Evolutionary conservation across 2,329 filamentous ascomycete genomes (phyloP), one percentile per base, ranked within the genome.

Genomic region (Fonsecaea pedrosoi): DNA sequence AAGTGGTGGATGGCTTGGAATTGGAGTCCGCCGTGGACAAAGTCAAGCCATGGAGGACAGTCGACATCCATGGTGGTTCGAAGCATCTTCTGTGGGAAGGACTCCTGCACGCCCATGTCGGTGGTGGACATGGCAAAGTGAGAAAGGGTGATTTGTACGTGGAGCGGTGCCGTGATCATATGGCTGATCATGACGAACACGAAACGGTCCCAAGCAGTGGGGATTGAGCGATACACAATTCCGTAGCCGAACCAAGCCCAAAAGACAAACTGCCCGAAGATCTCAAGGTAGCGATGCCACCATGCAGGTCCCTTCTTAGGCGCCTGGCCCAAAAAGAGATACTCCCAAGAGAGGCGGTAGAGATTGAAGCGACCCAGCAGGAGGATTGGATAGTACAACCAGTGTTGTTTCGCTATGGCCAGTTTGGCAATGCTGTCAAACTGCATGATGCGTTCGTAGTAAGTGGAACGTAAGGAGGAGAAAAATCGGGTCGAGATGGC

Each of bases 81-180:
- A 54, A 97, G 84, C 90, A 96, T 95, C 77, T 90, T 91, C 78
- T 96, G 92, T 0, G 93, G 88, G 77, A 97, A 97, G 0, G 91
- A 95, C 77, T 97, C 93, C 60, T 89, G 84, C 1, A 90, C 88
- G 0, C 94, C 94, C 12, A 97, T 83, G 73, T 97, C 92, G 10
- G 91, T 86, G 0, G 93, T 97, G 73, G 91, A 94, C 93, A 96
- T 97, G 71, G 92, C 92, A 78, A 96, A 97, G 78, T 97, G 93
- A 1, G 91, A 95, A 18, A 97, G 85, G 0, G 92, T 96, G 76
- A 97, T 96, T 77, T 97, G 93, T 10, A 94, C 86, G 77, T 97
- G 93, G 59, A 97, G 82, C 2, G 92, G 90, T 78, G 91, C 90
- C 6, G 92, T 92, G 32, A 92, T 84, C 75, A 92, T 86, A 76